Conservation (phyloP, 352 stramenopile species). For the Pythium utonaiense region DNA sequence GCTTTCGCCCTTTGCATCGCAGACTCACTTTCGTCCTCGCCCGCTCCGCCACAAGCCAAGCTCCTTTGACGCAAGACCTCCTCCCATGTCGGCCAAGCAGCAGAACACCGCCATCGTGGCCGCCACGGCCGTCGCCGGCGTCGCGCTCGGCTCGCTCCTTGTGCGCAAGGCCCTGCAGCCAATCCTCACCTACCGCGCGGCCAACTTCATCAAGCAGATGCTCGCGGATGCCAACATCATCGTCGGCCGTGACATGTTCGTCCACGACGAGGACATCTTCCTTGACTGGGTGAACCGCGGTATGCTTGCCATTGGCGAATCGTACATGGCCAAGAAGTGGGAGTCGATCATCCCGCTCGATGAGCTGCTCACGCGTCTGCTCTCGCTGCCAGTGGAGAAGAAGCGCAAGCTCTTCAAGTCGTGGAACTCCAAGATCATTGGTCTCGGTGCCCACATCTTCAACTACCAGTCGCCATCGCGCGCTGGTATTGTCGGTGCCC, state of each 20-base stretch:
- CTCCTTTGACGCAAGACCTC: constrained; percentile 16
- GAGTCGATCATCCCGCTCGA: constrained; percentile 79
- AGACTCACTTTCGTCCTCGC: constrained; percentile 22
- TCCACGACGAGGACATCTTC: constrained; percentile 83
- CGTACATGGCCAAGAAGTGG: constrained; percentile 89
- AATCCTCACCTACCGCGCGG: constrained; percentile 57
- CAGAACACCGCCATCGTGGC: constrained; percentile 73
- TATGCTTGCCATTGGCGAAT: constrained; percentile 85
- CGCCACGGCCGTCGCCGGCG: constrained; percentile 53
- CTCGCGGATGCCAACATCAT: constrained; percentile 77
- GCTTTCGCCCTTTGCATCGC: background rate
- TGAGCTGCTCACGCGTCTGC: constrained; percentile 66
- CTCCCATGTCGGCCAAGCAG: constrained; percentile 37
- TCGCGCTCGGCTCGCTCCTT: constrained; percentile 66
- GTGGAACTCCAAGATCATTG: constrained; percentile 83
- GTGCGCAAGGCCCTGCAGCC: constrained; percentile 65
- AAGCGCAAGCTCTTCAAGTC: constrained; percentile 85
- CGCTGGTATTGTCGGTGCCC: constrained; percentile 74
- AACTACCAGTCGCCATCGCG: constrained; percentile 87
- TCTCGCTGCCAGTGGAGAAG: constrained; percentile 62
- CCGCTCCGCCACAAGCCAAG: constrained; percentile 16
- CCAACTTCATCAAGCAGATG: constrained; percentile 82
- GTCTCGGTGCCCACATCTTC: constrained; percentile 71
- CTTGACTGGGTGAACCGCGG: constrained; percentile 82
- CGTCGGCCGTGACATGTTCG: constrained; percentile 72